phyloP scores from a whole-genome alignment of 2,329 filamentous ascomycete species.

The Xenoacremonium recifei region DNA sequence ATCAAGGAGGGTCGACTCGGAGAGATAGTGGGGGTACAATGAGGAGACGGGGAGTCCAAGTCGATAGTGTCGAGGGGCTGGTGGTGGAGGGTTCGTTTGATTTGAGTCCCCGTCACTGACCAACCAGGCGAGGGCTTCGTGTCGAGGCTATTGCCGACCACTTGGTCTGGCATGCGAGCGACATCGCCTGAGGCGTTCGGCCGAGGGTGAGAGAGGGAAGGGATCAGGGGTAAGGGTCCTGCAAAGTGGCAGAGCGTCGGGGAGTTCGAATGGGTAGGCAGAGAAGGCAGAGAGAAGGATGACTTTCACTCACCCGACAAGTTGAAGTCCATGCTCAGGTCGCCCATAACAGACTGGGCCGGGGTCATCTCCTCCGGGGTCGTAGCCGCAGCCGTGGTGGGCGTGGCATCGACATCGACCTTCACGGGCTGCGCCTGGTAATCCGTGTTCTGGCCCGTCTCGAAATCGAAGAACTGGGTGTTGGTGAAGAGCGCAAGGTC shows the following conservation, averaged over 20 bases:
- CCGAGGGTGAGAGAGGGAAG: slow-evolving; percentile 9
- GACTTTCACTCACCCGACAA: too few species aligned
- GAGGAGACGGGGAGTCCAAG: neutral
- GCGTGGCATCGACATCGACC: slow-evolving; percentile 34
- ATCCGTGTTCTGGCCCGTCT: slow-evolving; percentile 61
- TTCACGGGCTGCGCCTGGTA: slow-evolving; percentile 51
- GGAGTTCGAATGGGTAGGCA: too few species aligned
- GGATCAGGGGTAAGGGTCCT: neutral
- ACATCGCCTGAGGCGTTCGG: neutral
- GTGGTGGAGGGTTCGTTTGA: slow-evolving; percentile 4
- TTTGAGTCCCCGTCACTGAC: slow-evolving; percentile 14
- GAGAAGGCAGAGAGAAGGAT: too few species aligned
- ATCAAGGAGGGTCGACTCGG: too few species aligned
- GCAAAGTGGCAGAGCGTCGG: too few species aligned
- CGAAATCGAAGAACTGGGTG: slow-evolving; percentile 77
- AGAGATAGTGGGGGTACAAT: too few species aligned
- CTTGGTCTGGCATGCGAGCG: slow-evolving; percentile 17
- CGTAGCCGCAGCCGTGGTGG: slow-evolving; percentile 32
- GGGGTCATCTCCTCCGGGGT: slow-evolving; percentile 38
- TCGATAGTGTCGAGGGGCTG: neutral
- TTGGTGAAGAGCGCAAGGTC: slow-evolving; percentile 80
- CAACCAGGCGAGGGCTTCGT: slow-evolving; percentile 10
- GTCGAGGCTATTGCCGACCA: slow-evolving; percentile 11
- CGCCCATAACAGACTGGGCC: slow-evolving; percentile 41
- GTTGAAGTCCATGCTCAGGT: slow-evolving; percentile 55